A percentile compares a stretch with the other conserved stretches of the same genome.
phyloP scores from a whole-genome alignment of 2,329 filamentous ascomycete genomes.

The Periglandula ipomoeae region DNA sequence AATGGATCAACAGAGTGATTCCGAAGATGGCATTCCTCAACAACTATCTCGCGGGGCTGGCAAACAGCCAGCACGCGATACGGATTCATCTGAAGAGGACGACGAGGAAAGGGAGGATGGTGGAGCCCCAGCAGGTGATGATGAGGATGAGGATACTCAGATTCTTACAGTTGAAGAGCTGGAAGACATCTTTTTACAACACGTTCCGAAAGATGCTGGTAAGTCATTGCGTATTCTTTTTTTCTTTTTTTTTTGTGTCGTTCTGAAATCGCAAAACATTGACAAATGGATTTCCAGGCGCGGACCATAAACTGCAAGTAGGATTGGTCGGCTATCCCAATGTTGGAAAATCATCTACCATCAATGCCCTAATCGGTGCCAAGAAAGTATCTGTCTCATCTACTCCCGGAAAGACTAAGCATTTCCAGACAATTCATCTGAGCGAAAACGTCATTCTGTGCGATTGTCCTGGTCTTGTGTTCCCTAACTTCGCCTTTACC shows the following conservation, averaged over 20 bases:
- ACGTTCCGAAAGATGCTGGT: slow-evolving; percentile 49
- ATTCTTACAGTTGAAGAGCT: slow-evolving; percentile 92
- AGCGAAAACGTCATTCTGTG: slow-evolving; percentile 84
- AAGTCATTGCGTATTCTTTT: slow-evolving; percentile 15
- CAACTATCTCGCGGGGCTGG: slow-evolving; percentile 17
- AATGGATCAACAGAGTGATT: slow-evolving; percentile 44
- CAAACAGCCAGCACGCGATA: slow-evolving; percentile 16
- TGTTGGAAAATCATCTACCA: slow-evolving; percentile 97
- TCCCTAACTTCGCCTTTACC: slow-evolving; percentile 93
- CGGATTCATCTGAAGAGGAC: slow-evolving; percentile 14
- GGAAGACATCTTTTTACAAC: slow-evolving; percentile 75
- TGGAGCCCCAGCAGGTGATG: slow-evolving; percentile 13
- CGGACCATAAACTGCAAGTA: slow-evolving; percentile 66
- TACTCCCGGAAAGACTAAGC: slow-evolving; percentile 97
- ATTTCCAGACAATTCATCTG: slow-evolving; percentile 96
- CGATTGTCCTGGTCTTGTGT: slow-evolving; percentile 97
- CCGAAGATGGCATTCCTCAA: slow-evolving; percentile 22
- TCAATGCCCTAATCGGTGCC: slow-evolving; percentile 95
- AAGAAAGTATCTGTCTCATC: slow-evolving; percentile 98
- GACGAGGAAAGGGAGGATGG: slow-evolving; percentile 24
- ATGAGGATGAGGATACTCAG: slow-evolving; percentile 51
- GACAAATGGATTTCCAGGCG: slow-evolving; percentile 24
- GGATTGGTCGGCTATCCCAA: slow-evolving; percentile 97
- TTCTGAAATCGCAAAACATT: background rate
- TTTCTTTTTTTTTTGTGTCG: no score